These are phyloP conservation scores for Solanum rostratum DNA, from an alignment of 257 asterid species.

Conservation along the genomic window DNA sequence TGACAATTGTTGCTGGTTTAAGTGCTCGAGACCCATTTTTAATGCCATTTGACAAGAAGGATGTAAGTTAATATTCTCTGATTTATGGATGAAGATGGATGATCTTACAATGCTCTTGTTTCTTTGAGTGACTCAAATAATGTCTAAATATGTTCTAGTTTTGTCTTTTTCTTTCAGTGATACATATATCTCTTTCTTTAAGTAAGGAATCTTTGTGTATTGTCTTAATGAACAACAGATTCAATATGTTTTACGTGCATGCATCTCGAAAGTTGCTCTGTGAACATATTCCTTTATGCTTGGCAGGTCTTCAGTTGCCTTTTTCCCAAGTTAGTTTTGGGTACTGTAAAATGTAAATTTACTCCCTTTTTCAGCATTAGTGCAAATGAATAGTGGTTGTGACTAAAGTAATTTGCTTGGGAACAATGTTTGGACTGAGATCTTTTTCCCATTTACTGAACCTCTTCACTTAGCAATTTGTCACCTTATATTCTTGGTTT, in stretches of 20 bases:
- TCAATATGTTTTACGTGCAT: not conserved
- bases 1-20: slow-evolving; percentile 89
- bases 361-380: not conserved
- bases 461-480: not conserved
- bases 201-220: not conserved
- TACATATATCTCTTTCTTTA: not conserved
- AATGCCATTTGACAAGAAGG: slow-evolving; percentile 91
- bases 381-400: not conserved
- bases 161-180: not conserved
- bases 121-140: not conserved
- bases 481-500: not conserved
- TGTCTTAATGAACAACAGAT: not conserved
- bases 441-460: not conserved
- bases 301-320: not conserved
- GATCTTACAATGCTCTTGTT: not conserved
- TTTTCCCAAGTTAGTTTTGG: not conserved
- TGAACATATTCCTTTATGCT: not conserved
- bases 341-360: not conserved
- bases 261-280: not conserved
- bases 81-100: not conserved
- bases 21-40: slow-evolving; percentile 88
- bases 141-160: not conserved
- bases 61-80: slow-evolving; percentile 43
- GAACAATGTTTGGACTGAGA: not conserved
- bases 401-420: not conserved